Evolutionary conservation across 305 asterid species (phyloP).

Genomic region (Fraxinus platypoda): DNA sequence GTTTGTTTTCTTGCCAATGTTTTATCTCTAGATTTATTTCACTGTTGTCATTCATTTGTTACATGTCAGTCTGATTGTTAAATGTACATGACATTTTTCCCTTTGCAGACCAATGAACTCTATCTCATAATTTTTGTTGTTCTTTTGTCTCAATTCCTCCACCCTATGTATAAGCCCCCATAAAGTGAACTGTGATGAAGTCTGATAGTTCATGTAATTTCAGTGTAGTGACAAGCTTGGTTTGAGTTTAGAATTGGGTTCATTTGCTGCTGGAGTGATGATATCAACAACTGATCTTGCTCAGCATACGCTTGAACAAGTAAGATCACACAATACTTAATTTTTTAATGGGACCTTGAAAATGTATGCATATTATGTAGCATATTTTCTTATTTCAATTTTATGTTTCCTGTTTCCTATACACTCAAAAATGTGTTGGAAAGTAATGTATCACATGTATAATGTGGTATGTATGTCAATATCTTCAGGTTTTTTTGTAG

Average conservation of each 20-base stretch:
- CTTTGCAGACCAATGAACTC: background rate
- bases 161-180: background rate
- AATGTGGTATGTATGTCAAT: background rate
- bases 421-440: background rate
- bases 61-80: background rate
- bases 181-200: background rate
- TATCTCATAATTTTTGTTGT: background rate
- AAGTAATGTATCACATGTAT: background rate
- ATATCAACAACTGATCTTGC: constrained; percentile 98
- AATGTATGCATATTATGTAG: background rate
- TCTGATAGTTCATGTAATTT: constrained; percentile 34
- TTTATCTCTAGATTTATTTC: constrained; percentile 3
- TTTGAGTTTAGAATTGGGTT: constrained; percentile 96
- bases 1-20: constrained; percentile 50
- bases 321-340: constrained; percentile 28
- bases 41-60: background rate
- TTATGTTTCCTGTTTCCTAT: background rate
- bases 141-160: background rate
- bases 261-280: constrained; percentile 99
- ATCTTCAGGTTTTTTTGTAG: constrained; percentile 1
- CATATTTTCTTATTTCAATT: background rate
- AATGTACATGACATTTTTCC: constrained; percentile 5
- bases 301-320: constrained; percentile 98
- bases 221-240: constrained; percentile 99
- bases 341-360: background rate